phyloP scores from a whole-genome alignment of 2,329 filamentous ascomycete species.

The Penicillium decumbens region DNA sequence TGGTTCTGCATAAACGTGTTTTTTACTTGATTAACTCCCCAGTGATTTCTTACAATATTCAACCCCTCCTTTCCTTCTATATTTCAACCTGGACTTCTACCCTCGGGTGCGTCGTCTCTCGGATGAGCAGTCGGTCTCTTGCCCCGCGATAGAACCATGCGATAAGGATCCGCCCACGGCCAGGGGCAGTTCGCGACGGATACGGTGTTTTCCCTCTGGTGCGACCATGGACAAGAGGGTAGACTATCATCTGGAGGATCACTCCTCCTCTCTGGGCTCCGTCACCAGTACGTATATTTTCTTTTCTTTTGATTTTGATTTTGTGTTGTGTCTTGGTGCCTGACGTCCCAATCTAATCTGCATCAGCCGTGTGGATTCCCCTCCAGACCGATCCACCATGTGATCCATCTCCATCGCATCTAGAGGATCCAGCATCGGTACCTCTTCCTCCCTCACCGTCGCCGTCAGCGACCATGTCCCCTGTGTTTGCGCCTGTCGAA shows the following conservation, averaged over 20 bases:
- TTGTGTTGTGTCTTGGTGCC: conserved; percentile 13
- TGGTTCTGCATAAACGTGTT: neutral
- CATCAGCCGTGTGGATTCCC: conserved; percentile 30
- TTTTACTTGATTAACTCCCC: conserved; percentile 3
- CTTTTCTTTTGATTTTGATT: conserved; percentile 1
- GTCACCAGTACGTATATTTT: conserved; percentile 33
- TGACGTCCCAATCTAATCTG: conserved; percentile 24
- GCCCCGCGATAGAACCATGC: conserved; percentile 35
- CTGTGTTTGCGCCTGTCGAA: conserved; percentile 12
- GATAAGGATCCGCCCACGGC: conserved; percentile 33
- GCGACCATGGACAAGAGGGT: conserved; percentile 38
- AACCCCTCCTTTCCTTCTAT: conserved; percentile 4
- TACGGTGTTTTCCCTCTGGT: conserved; percentile 28
- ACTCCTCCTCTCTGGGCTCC: conserved; percentile 33
- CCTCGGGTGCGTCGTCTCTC: conserved; percentile 14
- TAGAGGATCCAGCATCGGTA: conserved; percentile 22
- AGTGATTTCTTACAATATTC: conserved; percentile 3
- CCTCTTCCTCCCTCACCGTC: conserved; percentile 22
- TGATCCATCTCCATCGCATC: conserved; percentile 31
- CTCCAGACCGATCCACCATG: conserved; percentile 33
- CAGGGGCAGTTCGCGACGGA: conserved; percentile 35
- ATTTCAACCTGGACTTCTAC: conserved; percentile 17
- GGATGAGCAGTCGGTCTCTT: conserved; percentile 20
- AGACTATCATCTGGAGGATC: conserved; percentile 32
- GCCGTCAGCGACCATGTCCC: conserved; percentile 21